phyloP scores from a whole-genome alignment of 73 alveolate genomes.

The Breviolum minutum region DNA sequence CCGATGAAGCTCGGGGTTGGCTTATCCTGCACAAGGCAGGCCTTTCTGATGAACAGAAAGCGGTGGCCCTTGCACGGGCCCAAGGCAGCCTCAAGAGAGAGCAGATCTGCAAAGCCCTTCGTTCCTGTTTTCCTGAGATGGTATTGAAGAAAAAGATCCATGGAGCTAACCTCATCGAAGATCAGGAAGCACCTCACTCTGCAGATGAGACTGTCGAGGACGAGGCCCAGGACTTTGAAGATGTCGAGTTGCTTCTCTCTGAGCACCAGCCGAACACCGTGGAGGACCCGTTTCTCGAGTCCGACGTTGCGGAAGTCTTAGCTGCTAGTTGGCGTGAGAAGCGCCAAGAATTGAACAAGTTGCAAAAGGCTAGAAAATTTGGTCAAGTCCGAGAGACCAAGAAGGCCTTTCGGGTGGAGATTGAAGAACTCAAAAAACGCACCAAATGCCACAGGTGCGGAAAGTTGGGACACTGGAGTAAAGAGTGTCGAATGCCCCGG shows the following conservation, averaged over 20 bases:
- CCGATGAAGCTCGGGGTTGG: conserved; percentile 9
- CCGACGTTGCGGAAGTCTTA: not conserved
- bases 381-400: not conserved
- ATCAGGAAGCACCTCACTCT: not conserved
- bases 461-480: not conserved
- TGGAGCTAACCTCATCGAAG: not conserved
- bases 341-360: not conserved
- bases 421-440: not conserved
- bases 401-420: not conserved
- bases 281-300: not conserved
- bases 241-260: not conserved
- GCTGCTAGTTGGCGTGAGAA: conserved; percentile 1
- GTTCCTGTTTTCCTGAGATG: not conserved
- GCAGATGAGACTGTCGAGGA: too few species aligned
- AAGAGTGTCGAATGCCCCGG: not conserved
- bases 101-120: not conserved
- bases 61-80: not conserved
- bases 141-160: not conserved
- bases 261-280: not conserved
- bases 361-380: not conserved
- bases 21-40: not conserved
- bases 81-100: not conserved
- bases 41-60: not conserved
- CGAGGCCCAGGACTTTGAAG: not conserved
- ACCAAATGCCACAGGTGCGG: not conserved